Percentiles rank a stretch among this genome's conserved stretches.
Conservation (phyloP, 257 asterid species). For the Penstemon newberryi region DNA sequence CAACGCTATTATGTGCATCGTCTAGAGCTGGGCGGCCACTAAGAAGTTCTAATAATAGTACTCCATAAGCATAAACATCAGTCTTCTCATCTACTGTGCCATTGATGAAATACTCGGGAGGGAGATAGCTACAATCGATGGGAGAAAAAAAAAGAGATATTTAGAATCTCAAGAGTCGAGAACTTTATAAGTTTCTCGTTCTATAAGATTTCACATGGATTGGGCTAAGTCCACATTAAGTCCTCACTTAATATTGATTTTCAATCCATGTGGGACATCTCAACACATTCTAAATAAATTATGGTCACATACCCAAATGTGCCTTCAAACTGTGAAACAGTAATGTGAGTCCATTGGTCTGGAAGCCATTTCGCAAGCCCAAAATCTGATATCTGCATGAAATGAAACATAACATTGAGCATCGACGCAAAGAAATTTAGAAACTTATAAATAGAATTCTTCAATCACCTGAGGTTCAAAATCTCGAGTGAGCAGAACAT, state of each 20-base stretch:
- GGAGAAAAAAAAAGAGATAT: not conserved
- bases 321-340: constrained; percentile 86
- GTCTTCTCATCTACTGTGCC: constrained; percentile 95
- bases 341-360: constrained; percentile 91
- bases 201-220: no score
- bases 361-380: constrained; percentile 99
- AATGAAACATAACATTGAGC: constrained; percentile 25
- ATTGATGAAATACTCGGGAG: constrained; percentile 94
- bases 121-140: constrained; percentile 67
- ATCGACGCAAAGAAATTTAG: constrained; percentile 7
- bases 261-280: no score
- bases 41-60: constrained; percentile 70
- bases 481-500: constrained; percentile 76
- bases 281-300: not conserved
- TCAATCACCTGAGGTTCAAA: constrained; percentile 73
- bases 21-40: constrained; percentile 95
- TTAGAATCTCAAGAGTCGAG: not conserved
- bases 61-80: constrained; percentile 93
- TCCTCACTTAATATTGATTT: no score
- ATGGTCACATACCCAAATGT: constrained; percentile 70
- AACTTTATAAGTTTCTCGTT: not conserved
- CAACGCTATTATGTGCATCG: constrained; percentile 66
- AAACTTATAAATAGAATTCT: not conserved
- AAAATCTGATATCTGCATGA: constrained; percentile 83
- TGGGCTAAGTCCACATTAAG: no score